Conservation (phyloP, 2,329 filamentous ascomycete genomes). For the Tolypocladium amazonense region DNA sequence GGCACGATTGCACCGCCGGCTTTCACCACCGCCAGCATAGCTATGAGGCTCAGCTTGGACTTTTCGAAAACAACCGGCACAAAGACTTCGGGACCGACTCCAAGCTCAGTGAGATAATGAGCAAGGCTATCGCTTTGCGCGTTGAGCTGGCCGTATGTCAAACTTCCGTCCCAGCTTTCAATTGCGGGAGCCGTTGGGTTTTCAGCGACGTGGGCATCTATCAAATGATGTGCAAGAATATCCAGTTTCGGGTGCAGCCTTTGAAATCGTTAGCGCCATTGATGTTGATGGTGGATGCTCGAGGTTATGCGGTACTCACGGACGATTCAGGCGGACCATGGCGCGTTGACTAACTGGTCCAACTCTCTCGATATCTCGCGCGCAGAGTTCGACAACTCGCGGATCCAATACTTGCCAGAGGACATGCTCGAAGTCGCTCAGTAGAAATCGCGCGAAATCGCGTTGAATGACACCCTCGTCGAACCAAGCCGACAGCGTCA, state of each 20-base stretch:
- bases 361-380: background rate
- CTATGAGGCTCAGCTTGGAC: conserved; percentile 10
- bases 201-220: background rate
- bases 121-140: background rate
- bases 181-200: background rate
- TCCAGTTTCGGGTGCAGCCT: background rate
- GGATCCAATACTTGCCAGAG: background rate
- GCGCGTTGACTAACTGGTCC: background rate
- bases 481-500: background rate
- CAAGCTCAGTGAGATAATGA: background rate
- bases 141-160: background rate
- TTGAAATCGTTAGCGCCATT: background rate
- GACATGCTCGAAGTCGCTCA: conserved; percentile 1
- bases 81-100: background rate
- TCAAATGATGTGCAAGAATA: background rate
- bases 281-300: background rate
- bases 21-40: conserved; percentile 13
- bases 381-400: background rate
- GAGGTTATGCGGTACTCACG: background rate
- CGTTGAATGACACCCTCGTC: background rate
- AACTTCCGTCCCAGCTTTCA: background rate
- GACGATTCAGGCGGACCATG: conserved; percentile 1
- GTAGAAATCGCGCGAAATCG: background rate
- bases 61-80: conserved; percentile 8
- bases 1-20: conserved; percentile 13